Base-by-base conservation (phyloP, 352 stramenopile species). In the Thalassiosira hispida region DNA sequence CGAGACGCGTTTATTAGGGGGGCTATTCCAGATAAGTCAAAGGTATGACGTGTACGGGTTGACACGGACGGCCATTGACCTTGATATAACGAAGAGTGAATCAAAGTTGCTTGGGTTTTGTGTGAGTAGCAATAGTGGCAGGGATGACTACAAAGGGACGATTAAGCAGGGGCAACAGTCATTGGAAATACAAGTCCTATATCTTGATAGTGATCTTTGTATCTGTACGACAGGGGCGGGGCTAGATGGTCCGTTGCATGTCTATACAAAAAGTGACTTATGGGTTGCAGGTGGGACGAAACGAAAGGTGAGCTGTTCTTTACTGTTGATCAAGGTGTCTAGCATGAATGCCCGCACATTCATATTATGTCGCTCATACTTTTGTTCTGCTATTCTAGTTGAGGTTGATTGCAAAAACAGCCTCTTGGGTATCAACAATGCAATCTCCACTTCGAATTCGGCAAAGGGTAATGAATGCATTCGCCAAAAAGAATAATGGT, bases 231-330 rank as follows among this genome's bases (percentile, higher is more conserved):
- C 79, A 38, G 63, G 60, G 27, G 61, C 76, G 16, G 71, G 56
- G 18, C 22, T 75, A 1, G 46, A 89, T 49, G 66, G 64, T n/a
- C 69, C 83, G 7, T 79, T 87, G 42, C 67, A 78, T 51, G 79
- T 90, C n/a, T 90, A 87, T 63, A 90, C 83, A 29, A 85, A 86
- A 59, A 79, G 67, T 73, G 64, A 87, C 52, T 67, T 73, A 25
- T 89, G 74, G 73, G 35, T 73, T 12, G 55, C 47, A 63, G 55
- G 22, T 51, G 74, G 66, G 62, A 22, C 65, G 22, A 82, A 75
- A 61, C 70, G 69, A 47, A 83, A 81, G 51, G 69, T 77, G 53
- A 64, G 44, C 16, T 61, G 31, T 47, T 47, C 7, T 63, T 12
- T 57, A 9, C 29, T 57, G 7, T n/a, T 52, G 14, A 23, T 16